These are phyloP conservation scores for Dactylellina cionopaga DNA, from an alignment of 2,329 filamentous ascomycete species.

Conservation along the genomic window DNA sequence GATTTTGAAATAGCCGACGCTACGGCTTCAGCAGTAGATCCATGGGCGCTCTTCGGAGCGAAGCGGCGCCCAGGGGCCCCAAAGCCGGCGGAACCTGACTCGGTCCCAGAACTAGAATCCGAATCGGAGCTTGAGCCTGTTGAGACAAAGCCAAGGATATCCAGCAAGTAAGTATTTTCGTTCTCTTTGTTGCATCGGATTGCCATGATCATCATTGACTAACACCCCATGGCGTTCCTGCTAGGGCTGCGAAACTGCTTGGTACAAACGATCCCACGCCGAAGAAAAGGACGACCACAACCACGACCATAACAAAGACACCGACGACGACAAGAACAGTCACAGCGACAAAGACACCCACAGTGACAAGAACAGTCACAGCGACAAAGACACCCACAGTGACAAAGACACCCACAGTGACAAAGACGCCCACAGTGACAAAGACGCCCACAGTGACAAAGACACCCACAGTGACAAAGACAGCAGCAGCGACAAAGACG, in stretches of 20 bases:
- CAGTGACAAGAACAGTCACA: neutral
- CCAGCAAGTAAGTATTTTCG: slow-evolving; percentile 38
- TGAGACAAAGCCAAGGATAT: slow-evolving; percentile 28
- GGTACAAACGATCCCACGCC: slow-evolving; percentile 31
- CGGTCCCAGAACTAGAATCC: no score
- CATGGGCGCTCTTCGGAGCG: slow-evolving; percentile 53
- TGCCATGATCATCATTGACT: slow-evolving; percentile 1
- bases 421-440: neutral
- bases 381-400: neutral
- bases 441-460: neutral
- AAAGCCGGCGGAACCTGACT: slow-evolving; percentile 8
- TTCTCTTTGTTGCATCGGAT: slow-evolving; percentile 9
- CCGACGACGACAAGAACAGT: neutral
- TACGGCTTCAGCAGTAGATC: slow-evolving; percentile 50
- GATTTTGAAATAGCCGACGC: slow-evolving; percentile 49
- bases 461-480: neutral
- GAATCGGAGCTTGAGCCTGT: slow-evolving; percentile 11
- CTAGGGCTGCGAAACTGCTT: slow-evolving; percentile 48
- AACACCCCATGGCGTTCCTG: slow-evolving; percentile 10
- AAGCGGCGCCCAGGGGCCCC: slow-evolving; percentile 38
- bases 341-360: no score
- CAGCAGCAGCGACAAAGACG: neutral
- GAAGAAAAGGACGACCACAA: slow-evolving; percentile 14
- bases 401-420: neutral
- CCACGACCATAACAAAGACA: slow-evolving; percentile 6